phyloP scores from a whole-genome alignment of 352 stramenopile genomes.

The Pythium sp. region DNA sequence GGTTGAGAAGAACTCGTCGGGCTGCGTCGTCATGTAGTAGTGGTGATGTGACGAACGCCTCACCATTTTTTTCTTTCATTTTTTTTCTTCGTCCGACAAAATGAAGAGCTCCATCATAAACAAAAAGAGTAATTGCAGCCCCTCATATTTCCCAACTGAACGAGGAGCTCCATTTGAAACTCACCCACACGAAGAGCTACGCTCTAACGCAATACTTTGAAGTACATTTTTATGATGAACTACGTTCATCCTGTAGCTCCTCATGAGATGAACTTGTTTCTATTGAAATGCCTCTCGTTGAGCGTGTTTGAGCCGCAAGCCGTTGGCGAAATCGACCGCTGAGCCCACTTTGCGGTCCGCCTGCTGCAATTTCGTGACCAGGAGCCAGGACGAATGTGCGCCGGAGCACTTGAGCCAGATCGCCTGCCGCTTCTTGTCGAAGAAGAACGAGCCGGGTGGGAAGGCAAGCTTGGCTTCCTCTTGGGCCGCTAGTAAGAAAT shows the following conservation, averaged over 20 bases:
- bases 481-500: background rate
- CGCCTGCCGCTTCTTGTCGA: constrained; percentile 65
- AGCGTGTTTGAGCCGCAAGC: constrained; percentile 65
- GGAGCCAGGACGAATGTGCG: constrained; percentile 38
- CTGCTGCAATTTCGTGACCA: constrained; percentile 69
- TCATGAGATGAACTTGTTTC: background rate
- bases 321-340: constrained; percentile 80
- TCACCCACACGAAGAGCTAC: no score
- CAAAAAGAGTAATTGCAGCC: background rate
- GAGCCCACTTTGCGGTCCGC: constrained; percentile 58
- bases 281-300: constrained; percentile 45
- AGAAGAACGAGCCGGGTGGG: constrained; percentile 56
- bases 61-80: constrained; percentile 1
- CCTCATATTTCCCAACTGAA: background rate
- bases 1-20: constrained; percentile 55
- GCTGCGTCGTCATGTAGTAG: constrained; percentile 72
- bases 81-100: constrained; percentile 3
- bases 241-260: background rate
- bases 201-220: background rate
- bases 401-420: constrained; percentile 68
- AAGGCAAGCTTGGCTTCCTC: constrained; percentile 18
- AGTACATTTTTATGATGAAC: background rate
- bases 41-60: background rate
- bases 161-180: no score
- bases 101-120: background rate